These are phyloP conservation scores for Raddia guianensis DNA, from an alignment of 176 grass and related monocot species.

Conservation along the genomic window DNA sequence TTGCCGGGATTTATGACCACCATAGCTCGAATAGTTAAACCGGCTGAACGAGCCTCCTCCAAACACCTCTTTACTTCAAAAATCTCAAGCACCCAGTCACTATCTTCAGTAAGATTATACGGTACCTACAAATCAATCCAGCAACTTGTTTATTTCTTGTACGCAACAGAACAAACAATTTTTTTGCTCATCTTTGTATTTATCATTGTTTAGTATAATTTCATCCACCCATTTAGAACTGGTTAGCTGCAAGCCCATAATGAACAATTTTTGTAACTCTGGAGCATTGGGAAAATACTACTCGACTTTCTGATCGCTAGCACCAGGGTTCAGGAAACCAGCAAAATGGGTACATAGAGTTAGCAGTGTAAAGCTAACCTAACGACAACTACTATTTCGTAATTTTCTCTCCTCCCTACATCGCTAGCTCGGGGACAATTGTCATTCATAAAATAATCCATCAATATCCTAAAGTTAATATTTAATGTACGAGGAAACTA, in stretches of 20 bases:
- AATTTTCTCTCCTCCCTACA: too few relatives aligned
- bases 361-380: too few relatives aligned
- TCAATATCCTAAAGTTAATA: too few relatives aligned
- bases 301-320: neutral
- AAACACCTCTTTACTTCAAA: conserved; percentile 67
- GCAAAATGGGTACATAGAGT: too few relatives aligned
- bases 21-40: conserved; percentile 65
- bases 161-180: neutral
- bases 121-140: conserved; percentile 46
- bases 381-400: too few relatives aligned
- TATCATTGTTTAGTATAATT: neutral
- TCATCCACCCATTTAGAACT: neutral
- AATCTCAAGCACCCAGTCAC: conserved; percentile 68
- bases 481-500: too few relatives aligned
- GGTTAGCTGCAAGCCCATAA: neutral
- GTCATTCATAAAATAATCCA: too few relatives aligned
- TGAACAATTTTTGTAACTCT: neutral
- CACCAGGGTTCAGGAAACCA: neutral
- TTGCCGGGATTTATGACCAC: conserved; percentile 83
- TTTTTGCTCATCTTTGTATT: neutral
- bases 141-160: neutral
- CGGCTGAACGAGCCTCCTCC: conserved; percentile 57
- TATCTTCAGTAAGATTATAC: conserved; percentile 60
- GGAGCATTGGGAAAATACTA: neutral
- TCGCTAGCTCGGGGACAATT: too few relatives aligned